Conservation (phyloP, 495 filamentous ascomycete genomes). For the Neurospora sublineolata region DNA sequence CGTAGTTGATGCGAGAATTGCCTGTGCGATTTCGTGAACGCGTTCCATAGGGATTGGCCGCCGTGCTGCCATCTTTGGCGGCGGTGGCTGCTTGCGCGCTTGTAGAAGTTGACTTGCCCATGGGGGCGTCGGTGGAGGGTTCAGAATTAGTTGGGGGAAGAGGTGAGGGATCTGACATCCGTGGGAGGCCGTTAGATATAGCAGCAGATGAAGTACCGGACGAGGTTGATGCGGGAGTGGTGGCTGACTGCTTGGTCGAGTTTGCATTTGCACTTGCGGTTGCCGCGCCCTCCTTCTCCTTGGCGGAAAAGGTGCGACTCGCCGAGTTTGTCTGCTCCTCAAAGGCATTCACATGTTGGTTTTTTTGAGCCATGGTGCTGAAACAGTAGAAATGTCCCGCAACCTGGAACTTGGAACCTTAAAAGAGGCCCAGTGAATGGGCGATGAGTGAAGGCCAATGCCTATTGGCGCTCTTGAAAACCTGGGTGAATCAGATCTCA, state of each 20-base stretch:
- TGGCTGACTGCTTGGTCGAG: constrained; percentile 13
- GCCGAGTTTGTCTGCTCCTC: constrained; percentile 19
- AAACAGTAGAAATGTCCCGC: background rate
- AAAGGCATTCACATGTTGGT: constrained; percentile 17
- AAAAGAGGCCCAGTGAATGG: background rate
- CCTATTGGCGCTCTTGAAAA: background rate
- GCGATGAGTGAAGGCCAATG: background rate
- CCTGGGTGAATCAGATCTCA: background rate
- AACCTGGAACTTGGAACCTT: background rate
- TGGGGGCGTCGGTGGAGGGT: constrained; percentile 11
- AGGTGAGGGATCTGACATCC: constrained; percentile 19
- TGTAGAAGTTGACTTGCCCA: constrained; percentile 34
- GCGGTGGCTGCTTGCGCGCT: constrained; percentile 24
- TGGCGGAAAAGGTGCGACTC: constrained; percentile 16
- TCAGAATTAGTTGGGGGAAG: constrained; percentile 7
- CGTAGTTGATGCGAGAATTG: constrained; percentile 78
- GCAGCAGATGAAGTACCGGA: constrained; percentile 7
- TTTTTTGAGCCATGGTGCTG: constrained; percentile 23
- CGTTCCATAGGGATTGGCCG: constrained; percentile 77
- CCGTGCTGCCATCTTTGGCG: constrained; percentile 25
- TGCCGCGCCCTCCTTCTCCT: constrained; percentile 21
- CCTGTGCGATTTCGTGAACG: constrained; percentile 85
- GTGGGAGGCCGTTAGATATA: constrained; percentile 14
- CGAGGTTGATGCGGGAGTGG: constrained; percentile 1
- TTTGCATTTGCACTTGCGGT: constrained; percentile 10